Evolutionary conservation across 805 yeast species (phyloP).

Genomic region (Aciculoconidium aculeatum): DNA sequence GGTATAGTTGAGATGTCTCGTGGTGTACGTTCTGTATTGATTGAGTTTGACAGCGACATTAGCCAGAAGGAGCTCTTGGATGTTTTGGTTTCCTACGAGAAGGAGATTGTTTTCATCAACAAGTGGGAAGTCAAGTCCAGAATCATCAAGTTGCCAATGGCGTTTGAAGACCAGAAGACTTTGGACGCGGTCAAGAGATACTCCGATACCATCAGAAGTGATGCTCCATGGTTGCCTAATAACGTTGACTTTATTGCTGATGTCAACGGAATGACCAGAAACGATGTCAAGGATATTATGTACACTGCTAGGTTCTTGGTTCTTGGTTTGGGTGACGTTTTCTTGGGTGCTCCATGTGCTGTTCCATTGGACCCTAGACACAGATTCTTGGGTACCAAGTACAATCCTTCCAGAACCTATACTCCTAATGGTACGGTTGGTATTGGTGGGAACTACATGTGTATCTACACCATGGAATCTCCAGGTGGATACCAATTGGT

Average conservation of each 20-base stretch:
- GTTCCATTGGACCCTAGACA: constrained; percentile 97
- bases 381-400: constrained; percentile 85
- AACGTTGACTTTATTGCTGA: constrained; percentile 92
- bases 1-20: constrained; percentile 96
- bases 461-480: constrained; percentile 95
- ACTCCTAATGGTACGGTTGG: constrained; percentile 98
- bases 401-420: constrained; percentile 92
- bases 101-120: constrained; percentile 64
- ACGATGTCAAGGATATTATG: constrained; percentile 74
- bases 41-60: constrained; percentile 72
- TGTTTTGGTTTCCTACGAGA: constrained; percentile 67
- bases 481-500: constrained; percentile 98
- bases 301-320: constrained; percentile 89
- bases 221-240: constrained; percentile 97
- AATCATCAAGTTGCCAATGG: constrained; percentile 84
- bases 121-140: constrained; percentile 86
- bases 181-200: constrained; percentile 87
- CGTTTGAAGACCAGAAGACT: constrained; percentile 89
- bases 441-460: constrained; percentile 98
- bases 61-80: constrained; percentile 58
- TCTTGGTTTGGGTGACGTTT: constrained; percentile 93
- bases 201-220: constrained; percentile 85
- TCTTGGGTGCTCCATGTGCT: constrained; percentile 97
- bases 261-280: constrained; percentile 75
- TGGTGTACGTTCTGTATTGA: constrained; percentile 91